Evolutionary conservation across 2,329 filamentous ascomycete species (phyloP).

Genomic region (Phialemoniopsis sp.): DNA sequence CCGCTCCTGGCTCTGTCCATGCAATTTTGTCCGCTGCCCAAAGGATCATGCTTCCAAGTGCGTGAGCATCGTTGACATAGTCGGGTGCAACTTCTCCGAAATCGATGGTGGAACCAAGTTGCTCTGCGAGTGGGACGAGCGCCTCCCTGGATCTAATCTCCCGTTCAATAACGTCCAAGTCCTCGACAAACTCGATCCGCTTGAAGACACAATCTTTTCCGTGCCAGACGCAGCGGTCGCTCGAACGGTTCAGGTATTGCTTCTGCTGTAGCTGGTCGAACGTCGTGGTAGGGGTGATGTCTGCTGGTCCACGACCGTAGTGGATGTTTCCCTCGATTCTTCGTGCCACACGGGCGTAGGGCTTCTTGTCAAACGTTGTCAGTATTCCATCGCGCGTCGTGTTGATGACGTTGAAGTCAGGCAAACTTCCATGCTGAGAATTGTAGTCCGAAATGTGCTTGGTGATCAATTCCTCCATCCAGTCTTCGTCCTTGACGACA

Average conservation of each 20-base stretch:
- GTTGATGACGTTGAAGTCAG: constrained; percentile 4
- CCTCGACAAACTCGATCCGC: constrained; percentile 13
- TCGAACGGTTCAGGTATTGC: constrained; percentile 7
- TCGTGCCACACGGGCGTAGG: constrained; percentile 1
- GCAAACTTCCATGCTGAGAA: not conserved
- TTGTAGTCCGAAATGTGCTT: constrained; percentile 7
- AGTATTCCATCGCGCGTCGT: constrained; percentile 2
- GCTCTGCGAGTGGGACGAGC: no score
- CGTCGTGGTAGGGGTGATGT: constrained; percentile 7
- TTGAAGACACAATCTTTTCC: constrained; percentile 11
- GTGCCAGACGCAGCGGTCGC: constrained; percentile 8
- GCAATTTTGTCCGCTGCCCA: no score
- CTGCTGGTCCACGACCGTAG: constrained; percentile 5
- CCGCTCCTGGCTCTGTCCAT: no score
- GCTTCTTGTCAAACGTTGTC: constrained; percentile 1
- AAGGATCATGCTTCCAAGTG: no score
- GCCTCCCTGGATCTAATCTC: constrained; percentile 10
- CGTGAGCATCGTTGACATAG: no score
- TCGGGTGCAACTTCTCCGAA: no score
- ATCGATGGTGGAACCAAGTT: no score
- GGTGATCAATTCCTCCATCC: not conserved
- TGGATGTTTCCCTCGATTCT: constrained; percentile 3
- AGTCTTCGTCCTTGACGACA: constrained; percentile 4
- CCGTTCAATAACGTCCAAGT: constrained; percentile 6
- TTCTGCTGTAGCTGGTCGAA: constrained; percentile 4